These are phyloP conservation scores for Pichia norvegensis DNA, from an alignment of 1,139 yeast species.

Conservation along the genomic window DNA sequence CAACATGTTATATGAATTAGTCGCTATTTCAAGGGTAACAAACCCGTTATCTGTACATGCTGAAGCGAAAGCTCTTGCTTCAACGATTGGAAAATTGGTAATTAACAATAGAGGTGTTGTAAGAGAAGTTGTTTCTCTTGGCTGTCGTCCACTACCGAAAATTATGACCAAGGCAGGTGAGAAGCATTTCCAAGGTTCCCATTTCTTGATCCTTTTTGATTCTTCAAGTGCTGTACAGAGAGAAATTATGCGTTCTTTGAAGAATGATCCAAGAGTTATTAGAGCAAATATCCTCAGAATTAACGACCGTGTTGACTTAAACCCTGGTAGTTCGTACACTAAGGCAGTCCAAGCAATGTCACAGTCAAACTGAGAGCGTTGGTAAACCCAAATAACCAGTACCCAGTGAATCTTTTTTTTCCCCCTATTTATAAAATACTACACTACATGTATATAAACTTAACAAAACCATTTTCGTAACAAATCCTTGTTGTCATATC, in stretches of 20 bases:
- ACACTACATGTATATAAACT: background rate
- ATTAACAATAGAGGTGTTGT: slow-evolving; percentile 88
- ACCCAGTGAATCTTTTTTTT: background rate
- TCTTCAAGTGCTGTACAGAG: slow-evolving; percentile 79
- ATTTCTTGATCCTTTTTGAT: slow-evolving; percentile 81
- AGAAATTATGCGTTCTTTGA: slow-evolving; percentile 71
- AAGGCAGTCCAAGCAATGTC: slow-evolving; percentile 27
- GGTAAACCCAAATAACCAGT: background rate
- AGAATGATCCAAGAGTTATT: slow-evolving; percentile 84
- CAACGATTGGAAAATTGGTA: slow-evolving; percentile 72
- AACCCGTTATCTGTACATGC: slow-evolving; percentile 46
- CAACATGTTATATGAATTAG: slow-evolving; percentile 80
- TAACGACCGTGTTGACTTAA: slow-evolving; percentile 47
- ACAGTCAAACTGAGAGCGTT: slow-evolving; percentile 12
- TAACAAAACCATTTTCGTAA: too few species aligned
- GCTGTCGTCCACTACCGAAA: slow-evolving; percentile 70
- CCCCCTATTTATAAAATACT: slow-evolving; percentile 6
- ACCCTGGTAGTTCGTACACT: slow-evolving; percentile 47
- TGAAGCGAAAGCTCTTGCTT: slow-evolving; percentile 50
- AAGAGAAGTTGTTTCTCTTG: slow-evolving; percentile 72
- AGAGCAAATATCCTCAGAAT: slow-evolving; percentile 69
- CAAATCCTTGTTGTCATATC: too few species aligned
- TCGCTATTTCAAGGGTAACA: slow-evolving; percentile 79
- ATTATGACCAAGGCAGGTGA: slow-evolving; percentile 82
- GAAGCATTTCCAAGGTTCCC: slow-evolving; percentile 82